Percentiles rank a stretch among this genome's conserved stretches.
These are phyloP conservation scores for Pinus albicaulis DNA, from an alignment of 75 land plant species.

Conservation along the genomic window DNA sequence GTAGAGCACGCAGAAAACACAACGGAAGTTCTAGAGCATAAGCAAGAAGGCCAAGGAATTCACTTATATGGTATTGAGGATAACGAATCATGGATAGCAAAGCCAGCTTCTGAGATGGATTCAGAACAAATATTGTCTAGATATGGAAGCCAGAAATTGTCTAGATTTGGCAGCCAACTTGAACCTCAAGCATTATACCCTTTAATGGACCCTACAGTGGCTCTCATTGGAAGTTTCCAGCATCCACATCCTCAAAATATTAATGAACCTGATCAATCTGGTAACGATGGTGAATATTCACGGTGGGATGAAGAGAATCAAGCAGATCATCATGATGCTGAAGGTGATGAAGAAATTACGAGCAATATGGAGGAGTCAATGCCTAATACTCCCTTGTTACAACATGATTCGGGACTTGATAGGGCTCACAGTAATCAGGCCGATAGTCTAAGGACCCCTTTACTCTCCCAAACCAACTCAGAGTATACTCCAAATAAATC, in stretches of 20 bases:
- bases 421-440: slow-evolving; percentile 8
- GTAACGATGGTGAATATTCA: background rate
- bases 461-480: slow-evolving; percentile 9
- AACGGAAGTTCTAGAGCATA: slow-evolving; percentile 6
- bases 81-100: slow-evolving; percentile 35
- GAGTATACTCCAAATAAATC: background rate
- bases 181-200: background rate
- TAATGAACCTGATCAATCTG: background rate
- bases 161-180: background rate
- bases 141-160: background rate
- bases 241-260: background rate
- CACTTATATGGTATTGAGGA: slow-evolving; percentile 32
- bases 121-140: slow-evolving; percentile 3
- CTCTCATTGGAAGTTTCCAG: slow-evolving; percentile 35
- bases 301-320: slow-evolving; percentile 12
- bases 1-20: background rate
- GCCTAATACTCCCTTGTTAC: background rate
- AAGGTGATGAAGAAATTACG: slow-evolving; percentile 14
- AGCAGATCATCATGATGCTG: background rate
- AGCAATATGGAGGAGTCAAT: slow-evolving; percentile 7
- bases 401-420: background rate
- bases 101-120: slow-evolving; percentile 7
- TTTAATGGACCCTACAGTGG: slow-evolving; percentile 33
- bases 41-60: slow-evolving; percentile 23
- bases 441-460: slow-evolving; percentile 36